Conservation (phyloP, 2,329 filamentous ascomycete species). For the Elsinoe australis region DNA sequence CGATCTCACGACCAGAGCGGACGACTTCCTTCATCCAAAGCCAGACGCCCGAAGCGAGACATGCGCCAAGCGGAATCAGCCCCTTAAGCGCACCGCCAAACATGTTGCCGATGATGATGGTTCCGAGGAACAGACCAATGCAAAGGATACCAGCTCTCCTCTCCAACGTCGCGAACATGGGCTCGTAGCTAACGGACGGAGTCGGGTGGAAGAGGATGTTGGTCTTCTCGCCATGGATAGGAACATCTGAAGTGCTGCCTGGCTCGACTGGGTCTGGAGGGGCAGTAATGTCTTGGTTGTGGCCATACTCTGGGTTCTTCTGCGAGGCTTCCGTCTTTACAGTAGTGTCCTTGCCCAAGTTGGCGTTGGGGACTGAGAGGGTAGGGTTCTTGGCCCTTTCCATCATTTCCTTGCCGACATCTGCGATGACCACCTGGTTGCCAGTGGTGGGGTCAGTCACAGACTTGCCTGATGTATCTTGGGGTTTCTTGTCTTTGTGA, state of each 20-base stretch:
- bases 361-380: slow-evolving; percentile 81
- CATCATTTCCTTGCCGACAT: slow-evolving; percentile 64
- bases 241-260: slow-evolving; percentile 83
- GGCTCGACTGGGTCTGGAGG: slow-evolving; percentile 78
- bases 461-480: slow-evolving; percentile 44
- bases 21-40: slow-evolving; percentile 87
- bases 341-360: slow-evolving; percentile 66
- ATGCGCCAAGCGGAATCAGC: slow-evolving; percentile 64
- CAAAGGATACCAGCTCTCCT: slow-evolving; percentile 64
- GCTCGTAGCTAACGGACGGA: slow-evolving; percentile 79
- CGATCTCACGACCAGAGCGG: slow-evolving; percentile 68
- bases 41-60: slow-evolving; percentile 69
- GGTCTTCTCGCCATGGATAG: slow-evolving; percentile 92
- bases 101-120: slow-evolving; percentile 68
- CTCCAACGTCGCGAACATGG: slow-evolving; percentile 73
- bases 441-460: slow-evolving; percentile 88
- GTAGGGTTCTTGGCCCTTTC: slow-evolving; percentile 63
- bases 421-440: slow-evolving; percentile 75
- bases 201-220: slow-evolving; percentile 95
- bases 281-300: slow-evolving; percentile 80
- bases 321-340: slow-evolving; percentile 65
- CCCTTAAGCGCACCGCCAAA: slow-evolving; percentile 73
- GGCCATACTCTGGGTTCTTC: slow-evolving; percentile 69
- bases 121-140: slow-evolving; percentile 60
- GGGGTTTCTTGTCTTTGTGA: slow-evolving; percentile 42